Base-by-base conservation (phyloP, 306 rosid genomes). In the Cucumis hystrix region DNA sequence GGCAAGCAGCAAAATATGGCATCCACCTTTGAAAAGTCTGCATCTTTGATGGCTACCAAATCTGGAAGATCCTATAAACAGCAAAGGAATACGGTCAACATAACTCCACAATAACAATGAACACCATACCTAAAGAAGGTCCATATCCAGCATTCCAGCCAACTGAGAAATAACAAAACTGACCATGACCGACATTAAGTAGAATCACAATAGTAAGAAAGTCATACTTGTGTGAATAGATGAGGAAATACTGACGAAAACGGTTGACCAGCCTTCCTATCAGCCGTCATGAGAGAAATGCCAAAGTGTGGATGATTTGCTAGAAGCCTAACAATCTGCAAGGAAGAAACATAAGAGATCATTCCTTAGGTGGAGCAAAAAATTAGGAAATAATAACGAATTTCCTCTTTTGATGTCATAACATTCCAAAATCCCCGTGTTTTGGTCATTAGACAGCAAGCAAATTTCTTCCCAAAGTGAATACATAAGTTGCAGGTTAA, bases 1-100 rank as follows among this genome's bases (percentile, higher is more conserved):
- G 98, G 97, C 86, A 95, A 87, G 83, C 97, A 95, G 78, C 98
- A 95, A 79, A 95, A 95, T 62, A 90, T 96, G 75, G 97, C 98
- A 86, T 95, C 97, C 66, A 90, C 91, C 41, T 86, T 79, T 73
- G 92, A 87, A 85, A 92, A 95, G 58, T 88, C 63, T 2, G 97
- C 96, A 83, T 95, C 98, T 88, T 92, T 88, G 76, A 95, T 49
- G 55, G 97, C 90, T 79, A 92, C 89, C 93, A 94, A 84, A 82
- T 88, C 91, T 21, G 97, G 97, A 39, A 94, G 87, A 83, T 87
- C 81, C 98, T 94, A 83, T 76, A 85, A 60, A 74, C 45, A 80
- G 35, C 33, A 78, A 78, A 75, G 61, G 37, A 83, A 69, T 63
- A 74, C 51, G 57, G 76, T 65, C 69, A 69, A 6, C 28, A 71